Evolutionary conservation across 1,139 yeast species (phyloP), one percentile per base, ranked within the genome.

Genomic region (Scheffersomyces illinoinensis): DNA sequence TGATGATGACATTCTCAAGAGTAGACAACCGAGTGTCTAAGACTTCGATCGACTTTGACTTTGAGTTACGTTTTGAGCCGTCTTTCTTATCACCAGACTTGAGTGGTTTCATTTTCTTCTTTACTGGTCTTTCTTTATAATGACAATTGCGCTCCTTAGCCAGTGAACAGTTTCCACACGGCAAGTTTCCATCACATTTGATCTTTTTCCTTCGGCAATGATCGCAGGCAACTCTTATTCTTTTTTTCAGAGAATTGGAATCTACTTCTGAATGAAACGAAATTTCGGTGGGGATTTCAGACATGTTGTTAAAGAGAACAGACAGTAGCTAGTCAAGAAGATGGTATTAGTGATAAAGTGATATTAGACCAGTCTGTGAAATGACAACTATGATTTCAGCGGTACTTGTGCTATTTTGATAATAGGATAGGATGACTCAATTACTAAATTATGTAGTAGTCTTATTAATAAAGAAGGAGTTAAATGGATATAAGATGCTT

Each of bases 41-140:
- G 21, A 58, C 24, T 18, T 66, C 63, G 48, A 73, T 58, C 12
- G 66, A 59, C 52, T 65, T 61, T 2, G 55, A 46, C 33, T 56
- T 63, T 8, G 59, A 48, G 8, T 55, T 53, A 26, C 54, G 62
- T 33, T 61, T 66, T 6, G 50, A 47, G 4, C 54, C 39, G 43
- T 56, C 57, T 7, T 58, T 49, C 47, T 51, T 50, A 48, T 19
- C 18, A 43, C 18, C 18, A 54, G 47, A 26, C 50, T 33, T 23
- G 48, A 52, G 57, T 17, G 54, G 51, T 33, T 33, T 43, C 7
- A 17, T 52, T 53, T 55, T 52, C 33, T 61, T 65, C 57, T 67
- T 69, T 50, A 62, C 59, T 1, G 68, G 69, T 47, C 72, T 64
- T 53, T 74, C 76, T 23, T 68, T 70, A 57, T 76, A 77, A 52